phyloP scores from a whole-genome alignment of 2,329 filamentous ascomycete species.

The Metarhizium anisopliae region DNA sequence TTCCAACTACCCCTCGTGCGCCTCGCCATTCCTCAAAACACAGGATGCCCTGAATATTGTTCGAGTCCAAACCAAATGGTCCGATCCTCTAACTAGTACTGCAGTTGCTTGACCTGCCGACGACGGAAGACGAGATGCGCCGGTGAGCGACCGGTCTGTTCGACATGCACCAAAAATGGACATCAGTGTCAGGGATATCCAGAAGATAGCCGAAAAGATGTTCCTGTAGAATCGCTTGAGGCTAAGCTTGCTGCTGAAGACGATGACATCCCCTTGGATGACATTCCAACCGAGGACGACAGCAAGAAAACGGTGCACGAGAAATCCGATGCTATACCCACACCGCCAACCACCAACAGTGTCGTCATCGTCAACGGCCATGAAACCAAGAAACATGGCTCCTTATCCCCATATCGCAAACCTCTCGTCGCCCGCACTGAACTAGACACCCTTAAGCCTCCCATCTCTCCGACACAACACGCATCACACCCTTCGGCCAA shows the following conservation, averaged over 20 bases:
- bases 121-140: conserved; percentile 69
- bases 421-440: neutral
- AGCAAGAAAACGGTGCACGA: neutral
- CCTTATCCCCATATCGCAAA: neutral
- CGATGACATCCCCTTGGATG: conserved; percentile 6
- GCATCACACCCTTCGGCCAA: conserved; percentile 6
- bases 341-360: neutral
- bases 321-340: neutral
- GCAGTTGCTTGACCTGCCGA: conserved; percentile 62
- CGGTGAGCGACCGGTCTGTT: conserved; percentile 62
- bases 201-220: conserved; percentile 40
- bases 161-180: conserved; percentile 63
- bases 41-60: neutral
- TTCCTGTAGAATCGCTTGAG: conserved; percentile 12
- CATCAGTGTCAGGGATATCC: conserved; percentile 61
- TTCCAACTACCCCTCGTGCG: neutral
- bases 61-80: neutral
- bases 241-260: conserved; percentile 11
- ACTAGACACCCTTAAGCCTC: neutral
- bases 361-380: neutral
- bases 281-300: conserved; percentile 5
- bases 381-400: neutral
- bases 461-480: conserved; percentile 9
- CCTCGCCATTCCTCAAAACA: neutral
- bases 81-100: neutral